Percentiles rank a stretch among this genome's conserved stretches.
Evolutionary conservation across 108 stramenopile species (phyloP).

Genomic region (Nitzschia putrida): DNA sequence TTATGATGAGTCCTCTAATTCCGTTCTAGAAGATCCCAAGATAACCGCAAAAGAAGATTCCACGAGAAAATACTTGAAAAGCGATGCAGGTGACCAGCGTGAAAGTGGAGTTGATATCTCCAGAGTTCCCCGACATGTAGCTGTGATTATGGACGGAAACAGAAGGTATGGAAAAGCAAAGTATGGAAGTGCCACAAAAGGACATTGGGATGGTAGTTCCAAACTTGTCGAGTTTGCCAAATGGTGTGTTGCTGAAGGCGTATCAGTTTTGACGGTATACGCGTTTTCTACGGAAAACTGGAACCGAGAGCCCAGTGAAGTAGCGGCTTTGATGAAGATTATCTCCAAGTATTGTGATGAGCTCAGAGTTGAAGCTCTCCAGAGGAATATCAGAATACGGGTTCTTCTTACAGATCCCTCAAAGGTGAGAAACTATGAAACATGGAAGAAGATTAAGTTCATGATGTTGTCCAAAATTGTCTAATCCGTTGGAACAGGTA

Average conservation of each 20-base stretch:
- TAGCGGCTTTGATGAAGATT: constrained; percentile 61
- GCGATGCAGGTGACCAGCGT: constrained; percentile 31
- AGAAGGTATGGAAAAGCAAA: constrained; percentile 85
- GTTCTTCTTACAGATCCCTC: constrained; percentile 78
- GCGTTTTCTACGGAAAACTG: constrained; percentile 99
- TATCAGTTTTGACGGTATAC: constrained; percentile 88
- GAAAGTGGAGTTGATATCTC: constrained; percentile 59
- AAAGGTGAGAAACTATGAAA: constrained; percentile 29
- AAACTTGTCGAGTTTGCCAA: constrained; percentile 87
- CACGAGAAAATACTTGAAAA: constrained; percentile 19
- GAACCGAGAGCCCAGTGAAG: constrained; percentile 84
- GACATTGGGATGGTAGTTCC: constrained; percentile 92
- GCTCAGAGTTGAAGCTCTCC: constrained; percentile 81
- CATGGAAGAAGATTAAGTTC: neutral
- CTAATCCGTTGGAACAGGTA: constrained; percentile 29
- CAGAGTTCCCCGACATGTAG: constrained; percentile 70
- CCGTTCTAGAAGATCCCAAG: neutral
- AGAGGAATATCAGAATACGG: constrained; percentile 69
- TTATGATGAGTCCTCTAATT: too few relatives aligned
- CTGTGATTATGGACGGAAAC: constrained; percentile 99
- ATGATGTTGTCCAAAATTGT: neutral
- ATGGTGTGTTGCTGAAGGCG: constrained; percentile 90
- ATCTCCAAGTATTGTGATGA: constrained; percentile 87
- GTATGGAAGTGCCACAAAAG: constrained; percentile 72
- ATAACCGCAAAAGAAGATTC: constrained; percentile 11